Evolutionary conservation across 805 yeast species (phyloP), one percentile per base, ranked within the genome.

Genomic region (Teunomyces gatunensis): DNA sequence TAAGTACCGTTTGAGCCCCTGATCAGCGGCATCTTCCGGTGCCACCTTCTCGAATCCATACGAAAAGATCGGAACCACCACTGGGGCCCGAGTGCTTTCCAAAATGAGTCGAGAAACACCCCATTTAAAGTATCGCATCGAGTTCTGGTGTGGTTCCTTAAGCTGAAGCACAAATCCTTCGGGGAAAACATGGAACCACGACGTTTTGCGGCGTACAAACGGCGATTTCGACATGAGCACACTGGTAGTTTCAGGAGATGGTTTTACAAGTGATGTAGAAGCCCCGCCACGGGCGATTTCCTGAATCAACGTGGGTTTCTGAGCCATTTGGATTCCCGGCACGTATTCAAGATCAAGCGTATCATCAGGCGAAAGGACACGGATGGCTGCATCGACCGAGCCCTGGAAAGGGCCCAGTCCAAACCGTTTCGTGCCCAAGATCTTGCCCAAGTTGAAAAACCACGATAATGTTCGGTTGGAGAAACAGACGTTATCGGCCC

Each of bases 111-210:
- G 75, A 2, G 96, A 80, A 1, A 90, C 83, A 0, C 99, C 99
- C 98, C 98, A 92, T 61, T 88, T 85, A 74, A 94, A 92, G 66
- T 88, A 92, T 52, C 97, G 74, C 94, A 94, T 88, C 3, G 97
- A 89, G 54, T 89, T 87, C 43, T 78, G 74, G 61, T 81, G 83
- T 0, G 97, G 97, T 30, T 85, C 83, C 50, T 83, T 77, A 42
- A 88, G 64, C 64, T 94, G 99, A 45, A 92, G 78, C 4, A 92
- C 98, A 63, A 85, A 89, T 0, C 96, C 96, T 64, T 92, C 99
- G 0, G 99, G 99, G 65, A 89, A 92, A 3, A 90, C 81, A 63
- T 92, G 98, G 49, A 94, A 80, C 98, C 98, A 92, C 0, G 89
- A 81, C 0, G 94, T 85, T 49, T 78, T 80, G 12, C 75, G 65